Evolutionary conservation across 169 alveolate species (phyloP).

Genomic region (Plasmodium gonderi): DNA sequence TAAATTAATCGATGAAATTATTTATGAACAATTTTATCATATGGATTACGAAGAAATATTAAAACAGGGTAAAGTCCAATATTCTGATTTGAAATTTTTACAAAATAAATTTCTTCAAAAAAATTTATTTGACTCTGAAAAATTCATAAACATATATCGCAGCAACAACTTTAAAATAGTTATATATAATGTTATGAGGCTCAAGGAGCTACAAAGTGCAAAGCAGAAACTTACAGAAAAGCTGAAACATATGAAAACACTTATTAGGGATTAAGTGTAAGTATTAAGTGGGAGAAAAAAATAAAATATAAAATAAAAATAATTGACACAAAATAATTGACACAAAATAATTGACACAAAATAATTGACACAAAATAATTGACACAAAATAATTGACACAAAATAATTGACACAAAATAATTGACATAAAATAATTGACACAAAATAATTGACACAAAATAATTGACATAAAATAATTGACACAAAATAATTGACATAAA

Average conservation of each 20-base stretch:
- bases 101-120: constrained; percentile 68
- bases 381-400: too few species aligned
- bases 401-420: too few species aligned
- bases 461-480: too few species aligned
- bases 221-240: constrained; percentile 14
- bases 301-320: neutral
- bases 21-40: constrained; percentile 56
- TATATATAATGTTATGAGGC: constrained; percentile 49
- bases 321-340: neutral
- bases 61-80: constrained; percentile 46
- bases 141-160: constrained; percentile 22
- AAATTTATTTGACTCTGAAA: constrained; percentile 60
- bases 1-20: constrained; percentile 66
- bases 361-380: too few species aligned
- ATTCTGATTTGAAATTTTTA: constrained; percentile 41
- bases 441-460: too few species aligned
- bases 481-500: too few species aligned
- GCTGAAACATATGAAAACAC: constrained; percentile 16
- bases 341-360: too few species aligned
- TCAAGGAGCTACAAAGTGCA: constrained; percentile 52
- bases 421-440: too few species aligned
- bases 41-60: constrained; percentile 64
- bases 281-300: neutral
- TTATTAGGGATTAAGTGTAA: neutral
- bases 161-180: constrained; percentile 47